A percentile compares a stretch with the other conserved stretches of the same genome.
Evolutionary conservation across 371 early-diverging fungal genomes (phyloP).

Genomic region (Mortierella sp.): DNA sequence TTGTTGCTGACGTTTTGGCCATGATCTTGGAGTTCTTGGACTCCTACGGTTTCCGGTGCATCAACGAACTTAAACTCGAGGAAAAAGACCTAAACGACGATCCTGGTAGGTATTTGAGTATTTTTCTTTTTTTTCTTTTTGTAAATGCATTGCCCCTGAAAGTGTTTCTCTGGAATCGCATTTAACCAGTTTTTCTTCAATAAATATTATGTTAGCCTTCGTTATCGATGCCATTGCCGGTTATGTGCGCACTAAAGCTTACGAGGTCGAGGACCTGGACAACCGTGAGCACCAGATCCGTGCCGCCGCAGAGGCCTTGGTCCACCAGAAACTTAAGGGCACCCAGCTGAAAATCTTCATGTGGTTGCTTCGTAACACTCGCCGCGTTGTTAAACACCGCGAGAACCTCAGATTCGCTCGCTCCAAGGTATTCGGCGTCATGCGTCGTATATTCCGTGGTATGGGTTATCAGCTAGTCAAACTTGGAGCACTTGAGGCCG

Average conservation of each 20-base stretch:
- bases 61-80: constrained; percentile 54
- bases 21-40: constrained; percentile 54
- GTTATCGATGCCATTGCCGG: constrained; percentile 51
- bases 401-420: constrained; percentile 55
- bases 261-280: constrained; percentile 52
- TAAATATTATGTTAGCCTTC: constrained; percentile 21
- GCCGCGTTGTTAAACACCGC: constrained; percentile 56
- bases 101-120: constrained; percentile 33
- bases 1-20: constrained; percentile 45
- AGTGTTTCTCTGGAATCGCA: too few relatives aligned
- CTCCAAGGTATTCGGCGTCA: constrained; percentile 54
- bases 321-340: constrained; percentile 54
- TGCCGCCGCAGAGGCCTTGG: constrained; percentile 47
- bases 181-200: neutral
- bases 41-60: constrained; percentile 55
- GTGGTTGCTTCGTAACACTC: constrained; percentile 53
- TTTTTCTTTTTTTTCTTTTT: neutral
- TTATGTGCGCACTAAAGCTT: constrained; percentile 51
- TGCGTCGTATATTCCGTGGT: constrained; percentile 55
- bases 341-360: constrained; percentile 44
- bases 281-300: constrained; percentile 53
- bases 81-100: constrained; percentile 56
- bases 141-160: neutral
- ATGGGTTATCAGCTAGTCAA: constrained; percentile 49
- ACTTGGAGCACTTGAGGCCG: constrained; percentile 38